phyloP scores from a whole-genome alignment of 2,329 filamentous ascomycete species.

The Cladosporium sp. region DNA sequence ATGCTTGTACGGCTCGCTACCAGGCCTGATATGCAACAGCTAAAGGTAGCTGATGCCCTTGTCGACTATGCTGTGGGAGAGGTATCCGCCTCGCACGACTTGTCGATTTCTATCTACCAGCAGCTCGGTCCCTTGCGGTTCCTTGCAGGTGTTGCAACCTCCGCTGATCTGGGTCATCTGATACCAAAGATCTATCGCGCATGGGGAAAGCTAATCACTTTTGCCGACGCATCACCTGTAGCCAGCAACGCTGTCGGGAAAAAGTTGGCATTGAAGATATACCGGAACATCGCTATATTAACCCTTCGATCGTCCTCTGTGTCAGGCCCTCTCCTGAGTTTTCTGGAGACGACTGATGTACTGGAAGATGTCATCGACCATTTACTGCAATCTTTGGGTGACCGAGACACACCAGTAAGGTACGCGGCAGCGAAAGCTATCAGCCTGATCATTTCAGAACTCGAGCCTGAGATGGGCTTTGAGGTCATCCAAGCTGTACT shows the following conservation, averaged over 20 bases:
- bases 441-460: constrained; percentile 74
- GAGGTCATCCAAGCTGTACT: constrained; percentile 85
- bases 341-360: constrained; percentile 33
- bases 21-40: constrained; percentile 77
- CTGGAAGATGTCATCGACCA: constrained; percentile 77
- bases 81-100: constrained; percentile 34
- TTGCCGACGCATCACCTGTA: constrained; percentile 49
- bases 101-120: constrained; percentile 54
- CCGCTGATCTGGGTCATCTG: constrained; percentile 64
- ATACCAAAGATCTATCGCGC: constrained; percentile 60
- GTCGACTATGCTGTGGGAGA: constrained; percentile 64
- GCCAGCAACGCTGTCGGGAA: constrained; percentile 70
- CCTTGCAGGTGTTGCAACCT: constrained; percentile 65
- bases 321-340: constrained; percentile 22
- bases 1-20: constrained; percentile 77
- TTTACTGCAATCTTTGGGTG: constrained; percentile 69
- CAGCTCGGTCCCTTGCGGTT: constrained; percentile 76
- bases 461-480: constrained; percentile 72
- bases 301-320: constrained; percentile 42
- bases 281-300: constrained; percentile 66
- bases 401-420: constrained; percentile 86
- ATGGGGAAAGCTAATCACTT: constrained; percentile 54
- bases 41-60: constrained; percentile 63
- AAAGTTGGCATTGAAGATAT: constrained; percentile 79
- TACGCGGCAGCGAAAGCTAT: constrained; percentile 89